phyloP scores from a whole-genome alignment of 495 filamentous ascomycete genomes.

The Hyphodiscus hymeniophilus region DNA sequence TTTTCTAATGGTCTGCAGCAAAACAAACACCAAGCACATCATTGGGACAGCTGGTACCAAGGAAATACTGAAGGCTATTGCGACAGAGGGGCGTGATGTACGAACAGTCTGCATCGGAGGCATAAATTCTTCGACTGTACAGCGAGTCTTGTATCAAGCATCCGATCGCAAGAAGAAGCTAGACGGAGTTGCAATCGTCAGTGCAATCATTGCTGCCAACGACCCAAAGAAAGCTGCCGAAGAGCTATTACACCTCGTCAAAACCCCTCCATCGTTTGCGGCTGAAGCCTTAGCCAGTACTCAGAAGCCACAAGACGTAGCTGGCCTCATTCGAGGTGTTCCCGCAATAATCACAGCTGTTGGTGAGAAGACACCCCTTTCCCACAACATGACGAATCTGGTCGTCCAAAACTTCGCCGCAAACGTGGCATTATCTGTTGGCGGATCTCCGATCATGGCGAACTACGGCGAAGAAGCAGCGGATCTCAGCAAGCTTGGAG shows the following conservation, averaged over 20 bases:
- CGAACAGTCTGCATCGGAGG: conserved; percentile 78
- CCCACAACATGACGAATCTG: conserved; percentile 94
- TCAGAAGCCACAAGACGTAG: not conserved
- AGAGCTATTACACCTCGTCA: conserved; percentile 44
- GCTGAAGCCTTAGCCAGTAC: not conserved
- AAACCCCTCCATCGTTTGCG: conserved; percentile 40
- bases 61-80: conserved; percentile 55
- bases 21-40: conserved; percentile 70
- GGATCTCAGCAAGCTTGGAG: conserved; percentile 60
- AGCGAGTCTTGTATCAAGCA: conserved; percentile 63
- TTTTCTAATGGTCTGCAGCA: conserved; percentile 28
- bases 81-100: conserved; percentile 34
- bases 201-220: conserved; percentile 70
- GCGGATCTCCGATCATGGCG: conserved; percentile 91
- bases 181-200: conserved; percentile 82
- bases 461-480: conserved; percentile 74
- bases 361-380: conserved; percentile 56
- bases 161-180: conserved; percentile 41
- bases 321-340: conserved; percentile 22
- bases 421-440: conserved; percentile 76
- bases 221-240: conserved; percentile 54
- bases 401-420: conserved; percentile 90
- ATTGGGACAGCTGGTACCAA: conserved; percentile 75
- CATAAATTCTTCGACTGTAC: conserved; percentile 70
- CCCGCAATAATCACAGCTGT: conserved; percentile 53